Conservation (phyloP, 352 stramenopile genomes). For the Globisporangium rhizosaccharum region DNA sequence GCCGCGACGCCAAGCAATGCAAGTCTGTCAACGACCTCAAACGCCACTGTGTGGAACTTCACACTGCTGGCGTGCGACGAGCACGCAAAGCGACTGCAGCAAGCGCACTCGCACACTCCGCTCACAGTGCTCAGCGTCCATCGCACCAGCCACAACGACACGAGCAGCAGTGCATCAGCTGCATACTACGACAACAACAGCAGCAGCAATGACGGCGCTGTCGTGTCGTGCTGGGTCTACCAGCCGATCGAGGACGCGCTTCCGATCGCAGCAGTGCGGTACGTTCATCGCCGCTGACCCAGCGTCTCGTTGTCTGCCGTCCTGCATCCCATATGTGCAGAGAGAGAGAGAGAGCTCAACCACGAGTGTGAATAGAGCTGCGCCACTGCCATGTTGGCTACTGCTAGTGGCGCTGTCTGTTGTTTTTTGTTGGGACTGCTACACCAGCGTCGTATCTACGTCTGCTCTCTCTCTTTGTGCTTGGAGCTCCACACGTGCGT, state of each 20-base stretch:
- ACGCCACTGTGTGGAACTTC: conserved; percentile 13
- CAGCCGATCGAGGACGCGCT: conserved; percentile 7
- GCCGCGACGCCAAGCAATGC: not conserved
- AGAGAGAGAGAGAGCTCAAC: not conserved
- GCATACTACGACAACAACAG: not conserved
- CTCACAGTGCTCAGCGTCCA: not conserved
- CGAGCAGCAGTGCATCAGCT: not conserved
- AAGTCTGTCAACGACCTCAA: not conserved
- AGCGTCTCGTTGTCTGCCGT: not conserved
- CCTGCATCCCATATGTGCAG: not conserved
- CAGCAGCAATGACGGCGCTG: not conserved
- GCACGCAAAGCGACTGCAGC: conserved; percentile 3
- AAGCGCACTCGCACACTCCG: not conserved
- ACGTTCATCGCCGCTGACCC: not conserved
- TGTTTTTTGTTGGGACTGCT: too few species aligned
- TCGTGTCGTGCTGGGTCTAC: conserved; percentile 16
- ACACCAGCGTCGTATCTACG: too few species aligned
- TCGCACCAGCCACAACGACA: not conserved
- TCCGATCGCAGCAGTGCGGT: conserved; percentile 6
- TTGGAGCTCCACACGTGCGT: conserved; percentile 58
- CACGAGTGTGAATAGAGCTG: not conserved
- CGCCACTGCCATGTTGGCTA: too few species aligned
- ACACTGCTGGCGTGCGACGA: conserved; percentile 13
- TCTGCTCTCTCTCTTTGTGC: not conserved
- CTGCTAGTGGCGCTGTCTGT: too few species aligned